Conservation (phyloP, 73 alveolate genomes). For the Urostyla sp. region DNA sequence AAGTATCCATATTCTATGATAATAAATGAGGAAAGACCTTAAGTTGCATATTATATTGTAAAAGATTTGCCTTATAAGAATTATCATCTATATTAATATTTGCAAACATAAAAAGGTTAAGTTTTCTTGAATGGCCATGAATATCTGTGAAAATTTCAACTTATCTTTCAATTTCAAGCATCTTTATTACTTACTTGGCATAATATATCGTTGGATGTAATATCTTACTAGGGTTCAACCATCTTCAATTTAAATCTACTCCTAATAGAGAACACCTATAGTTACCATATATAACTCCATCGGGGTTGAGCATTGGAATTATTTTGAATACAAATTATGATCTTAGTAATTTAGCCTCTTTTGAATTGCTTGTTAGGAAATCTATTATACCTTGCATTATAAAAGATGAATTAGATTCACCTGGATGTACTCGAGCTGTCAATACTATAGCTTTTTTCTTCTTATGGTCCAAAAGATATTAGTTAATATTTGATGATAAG, state of each 20-base stretch:
- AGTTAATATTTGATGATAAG: constrained; percentile 20
- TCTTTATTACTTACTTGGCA: constrained; percentile 77
- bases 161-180: constrained; percentile 67
- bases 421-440: constrained; percentile 97
- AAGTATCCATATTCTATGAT: constrained; percentile 43
- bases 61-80: not conserved
- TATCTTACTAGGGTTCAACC: constrained; percentile 82
- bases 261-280: constrained; percentile 92
- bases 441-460: constrained; percentile 85
- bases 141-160: constrained; percentile 78
- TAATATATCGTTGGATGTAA: constrained; percentile 87
- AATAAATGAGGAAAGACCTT: constrained; percentile 64
- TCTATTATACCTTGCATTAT: constrained; percentile 91
- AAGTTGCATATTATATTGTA: constrained; percentile 48
- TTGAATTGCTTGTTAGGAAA: constrained; percentile 80
- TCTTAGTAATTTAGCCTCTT: constrained; percentile 83
- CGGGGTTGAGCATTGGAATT: constrained; percentile 97
- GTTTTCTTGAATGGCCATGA: constrained; percentile 85
- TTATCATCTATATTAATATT: constrained; percentile 36
- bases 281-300: constrained; percentile 96
- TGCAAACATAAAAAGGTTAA: constrained; percentile 67
- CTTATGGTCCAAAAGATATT: constrained; percentile 73
- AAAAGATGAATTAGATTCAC: constrained; percentile 94
- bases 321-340: constrained; percentile 71
- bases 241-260: constrained; percentile 91